A percentile compares a stretch with the other conserved stretches of the same genome.
These are phyloP conservation scores for Arthrobotrys musiformis DNA, from an alignment of 2,329 filamentous ascomycete species.

Conservation along the genomic window DNA sequence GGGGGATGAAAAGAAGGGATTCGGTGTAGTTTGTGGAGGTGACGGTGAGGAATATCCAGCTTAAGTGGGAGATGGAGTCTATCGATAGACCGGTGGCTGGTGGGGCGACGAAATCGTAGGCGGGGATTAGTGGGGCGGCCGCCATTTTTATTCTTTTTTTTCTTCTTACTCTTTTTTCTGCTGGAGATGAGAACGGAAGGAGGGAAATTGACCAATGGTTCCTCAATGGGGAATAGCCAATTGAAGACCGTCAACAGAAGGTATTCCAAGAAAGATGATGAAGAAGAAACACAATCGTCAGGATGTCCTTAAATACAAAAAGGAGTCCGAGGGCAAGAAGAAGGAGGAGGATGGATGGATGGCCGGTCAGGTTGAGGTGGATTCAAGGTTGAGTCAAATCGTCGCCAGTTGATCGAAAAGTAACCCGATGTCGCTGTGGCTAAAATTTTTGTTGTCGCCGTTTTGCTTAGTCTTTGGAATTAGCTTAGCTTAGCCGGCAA, in stretches of 20 bases:
- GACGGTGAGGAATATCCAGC: conserved; percentile 69
- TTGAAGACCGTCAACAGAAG: conserved; percentile 1
- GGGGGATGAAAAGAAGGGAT: conserved; percentile 68
- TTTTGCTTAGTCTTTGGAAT: no score
- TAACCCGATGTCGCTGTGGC: conserved; percentile 53
- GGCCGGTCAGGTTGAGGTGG: background rate
- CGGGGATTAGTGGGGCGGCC: conserved; percentile 65
- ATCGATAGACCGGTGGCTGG: conserved; percentile 67
- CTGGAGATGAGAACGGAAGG: conserved; percentile 15
- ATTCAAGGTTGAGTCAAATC: conserved; percentile 24
- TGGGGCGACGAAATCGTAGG: conserved; percentile 65
- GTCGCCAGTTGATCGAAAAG: conserved; percentile 21
- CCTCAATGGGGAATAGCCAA: conserved; percentile 15
- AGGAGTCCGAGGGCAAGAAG: background rate
- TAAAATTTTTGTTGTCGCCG: conserved; percentile 54
- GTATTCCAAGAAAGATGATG: background rate
- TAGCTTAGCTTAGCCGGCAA: conserved; percentile 32
- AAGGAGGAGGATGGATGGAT: conserved; percentile 15
- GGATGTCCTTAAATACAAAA: no score
- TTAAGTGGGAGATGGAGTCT: conserved; percentile 70
- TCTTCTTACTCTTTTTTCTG: no score
- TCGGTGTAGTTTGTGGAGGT: conserved; percentile 66
- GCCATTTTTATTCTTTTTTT: conserved; percentile 40
- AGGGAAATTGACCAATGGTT: background rate
- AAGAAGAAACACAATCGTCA: conserved; percentile 6